phyloP scores from a whole-genome alignment of 169 alveolate species.

The Eimeria acervulina region DNA sequence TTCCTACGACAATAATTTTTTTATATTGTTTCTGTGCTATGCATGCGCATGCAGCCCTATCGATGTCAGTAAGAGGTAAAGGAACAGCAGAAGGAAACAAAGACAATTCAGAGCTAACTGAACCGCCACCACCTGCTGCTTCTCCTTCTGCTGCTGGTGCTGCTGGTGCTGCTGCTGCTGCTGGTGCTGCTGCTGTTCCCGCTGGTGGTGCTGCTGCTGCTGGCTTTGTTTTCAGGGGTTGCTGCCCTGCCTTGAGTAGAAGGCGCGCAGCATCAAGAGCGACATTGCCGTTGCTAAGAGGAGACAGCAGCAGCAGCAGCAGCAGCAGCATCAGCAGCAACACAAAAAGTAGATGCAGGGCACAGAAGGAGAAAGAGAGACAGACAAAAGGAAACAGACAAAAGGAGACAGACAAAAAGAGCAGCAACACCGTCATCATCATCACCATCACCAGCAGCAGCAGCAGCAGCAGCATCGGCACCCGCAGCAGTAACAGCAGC shows the following conservation, averaged over 20 bases:
- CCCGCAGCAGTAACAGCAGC: not conserved
- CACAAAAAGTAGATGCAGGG: not conserved
- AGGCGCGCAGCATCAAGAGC: slow-evolving; percentile 90
- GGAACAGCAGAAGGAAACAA: too few species aligned
- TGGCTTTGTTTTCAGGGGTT: not conserved
- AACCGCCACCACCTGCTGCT: not conserved
- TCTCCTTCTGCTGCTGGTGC: too few species aligned
- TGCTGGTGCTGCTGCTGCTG: too few species aligned
- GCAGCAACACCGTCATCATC: not conserved
- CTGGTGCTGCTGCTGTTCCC: too few species aligned
- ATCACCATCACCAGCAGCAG: not conserved
- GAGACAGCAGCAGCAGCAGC: not conserved
- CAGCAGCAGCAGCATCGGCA: not conserved
- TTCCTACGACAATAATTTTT: not conserved
- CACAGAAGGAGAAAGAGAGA: too few species aligned
- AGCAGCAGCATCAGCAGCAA: not conserved
- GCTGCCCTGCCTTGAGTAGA: slow-evolving; percentile 54
- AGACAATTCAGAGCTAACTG: not conserved
- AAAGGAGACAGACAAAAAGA: too few species aligned
- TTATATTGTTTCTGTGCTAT: not conserved
- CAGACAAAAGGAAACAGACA: too few species aligned
- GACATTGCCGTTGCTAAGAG: slow-evolving; percentile 90
- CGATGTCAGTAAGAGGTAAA: not conserved
- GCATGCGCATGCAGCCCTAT: not conserved
- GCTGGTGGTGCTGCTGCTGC: not conserved